Percentiles rank a stretch among this genome's conserved stretches.
These are phyloP conservation scores for Xylariaceae sp. DNA, from an alignment of 2,329 filamentous ascomycete species.

Conservation along the genomic window DNA sequence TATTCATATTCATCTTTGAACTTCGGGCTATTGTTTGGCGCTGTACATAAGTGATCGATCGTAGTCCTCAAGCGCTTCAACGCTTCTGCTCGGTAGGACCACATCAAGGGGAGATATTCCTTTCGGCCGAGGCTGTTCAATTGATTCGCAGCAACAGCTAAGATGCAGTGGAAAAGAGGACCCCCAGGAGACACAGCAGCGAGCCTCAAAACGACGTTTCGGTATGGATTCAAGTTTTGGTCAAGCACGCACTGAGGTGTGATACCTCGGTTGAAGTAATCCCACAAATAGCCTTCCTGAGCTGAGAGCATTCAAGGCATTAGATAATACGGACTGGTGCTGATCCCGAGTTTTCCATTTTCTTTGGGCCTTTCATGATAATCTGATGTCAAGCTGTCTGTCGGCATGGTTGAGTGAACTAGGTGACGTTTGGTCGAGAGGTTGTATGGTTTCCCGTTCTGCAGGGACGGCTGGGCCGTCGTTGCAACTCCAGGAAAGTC, in stretches of 20 bases:
- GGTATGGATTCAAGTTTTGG: constrained; percentile 21
- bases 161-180: constrained; percentile 24
- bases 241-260: constrained; percentile 21
- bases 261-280: constrained; percentile 22
- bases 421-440: too few species aligned
- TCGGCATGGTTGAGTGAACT: too few species aligned
- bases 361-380: too few species aligned
- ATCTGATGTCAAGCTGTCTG: too few species aligned
- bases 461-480: not conserved
- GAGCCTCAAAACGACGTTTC: constrained; percentile 21
- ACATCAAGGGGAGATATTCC: constrained; percentile 13
- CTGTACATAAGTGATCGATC: constrained; percentile 6
- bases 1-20: constrained; percentile 1
- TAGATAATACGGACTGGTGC: too few species aligned
- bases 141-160: constrained; percentile 25
- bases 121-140: constrained; percentile 19
- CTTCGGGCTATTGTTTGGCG: not conserved
- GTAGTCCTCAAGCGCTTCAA: constrained; percentile 13
- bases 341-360: too few species aligned
- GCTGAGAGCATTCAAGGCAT: constrained; percentile 11
- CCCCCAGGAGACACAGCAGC: constrained; percentile 17
- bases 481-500: not conserved
- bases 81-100: constrained; percentile 18
- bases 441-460: not conserved
- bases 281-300: constrained; percentile 19